Evolutionary conservation across 2,329 filamentous ascomycete genomes (phyloP), one percentile per base, ranked within the genome.

Genomic region (Epichloe brachyelytri): DNA sequence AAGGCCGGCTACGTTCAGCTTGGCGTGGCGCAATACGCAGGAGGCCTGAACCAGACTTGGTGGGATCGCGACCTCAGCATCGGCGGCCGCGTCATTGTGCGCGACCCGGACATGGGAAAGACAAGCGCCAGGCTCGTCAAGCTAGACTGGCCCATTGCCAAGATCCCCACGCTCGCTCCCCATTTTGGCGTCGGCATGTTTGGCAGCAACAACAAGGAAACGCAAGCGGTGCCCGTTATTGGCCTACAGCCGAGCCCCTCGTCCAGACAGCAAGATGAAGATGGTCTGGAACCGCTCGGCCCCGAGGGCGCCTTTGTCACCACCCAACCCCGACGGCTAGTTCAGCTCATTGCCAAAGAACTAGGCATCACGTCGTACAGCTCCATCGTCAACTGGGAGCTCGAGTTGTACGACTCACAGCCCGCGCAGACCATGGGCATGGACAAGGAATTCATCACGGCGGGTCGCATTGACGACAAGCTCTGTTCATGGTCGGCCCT

Each of bases 21-120:
- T 6, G 91, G 88, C 22, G 88, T 97, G 49, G 90, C 93, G 2
- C 93, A 87, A 0, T 98, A 97, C 64, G 91, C 89, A 10, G 91
- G 93, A 48, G 89, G 75, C 1, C 71, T 97, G 55, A 93, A 90
- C 64, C 75, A 76, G 55, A 97, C 93, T 1, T 97, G 93, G 93
- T 97, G 90, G 91, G 93, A 97, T 67, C 81, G 93, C 38, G 93
- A 98, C 66, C 77, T 98, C 48, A 84, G 86, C 57, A 86, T 97
- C 59, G 93, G 89, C 56, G 93, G 93, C 39, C 78, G 89, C 43
- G 91, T 97, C 4, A 75, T 97, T 46, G 83, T 97, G 44, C 86
- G 83, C 56, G 83, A 95, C 59, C 65, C 75, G 4, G 69, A 73
- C 46, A 79, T 80, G 2, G 85, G 85, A 58, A 94, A 91, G 76